phyloP scores from a whole-genome alignment of 2,329 filamentous ascomycete species.

The Blastomyces parvus region DNA sequence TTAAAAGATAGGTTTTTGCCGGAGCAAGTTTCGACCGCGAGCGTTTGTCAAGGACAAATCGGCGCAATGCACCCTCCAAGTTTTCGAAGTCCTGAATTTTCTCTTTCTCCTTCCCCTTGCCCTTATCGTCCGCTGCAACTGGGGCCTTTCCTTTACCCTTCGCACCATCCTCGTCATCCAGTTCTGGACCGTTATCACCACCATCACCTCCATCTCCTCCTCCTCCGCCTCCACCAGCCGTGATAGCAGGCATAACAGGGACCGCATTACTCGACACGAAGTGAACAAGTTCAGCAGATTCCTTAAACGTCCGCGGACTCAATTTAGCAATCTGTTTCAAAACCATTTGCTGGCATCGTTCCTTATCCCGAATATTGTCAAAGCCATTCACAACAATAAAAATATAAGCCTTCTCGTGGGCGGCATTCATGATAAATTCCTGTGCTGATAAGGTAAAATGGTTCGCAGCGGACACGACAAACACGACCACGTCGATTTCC shows the following conservation, averaged over 20 bases:
- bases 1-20: constrained; percentile 88
- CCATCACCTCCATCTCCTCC: constrained; percentile 48
- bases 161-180: constrained; percentile 34
- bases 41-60: constrained; percentile 92
- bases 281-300: constrained; percentile 84
- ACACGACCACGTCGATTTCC: constrained; percentile 97
- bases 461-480: constrained; percentile 94
- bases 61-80: constrained; percentile 75
- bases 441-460: constrained; percentile 97
- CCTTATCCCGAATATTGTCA: constrained; percentile 85
- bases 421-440: constrained; percentile 93
- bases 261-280: constrained; percentile 97
- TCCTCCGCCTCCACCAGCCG: constrained; percentile 40
- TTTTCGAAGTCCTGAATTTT: constrained; percentile 81
- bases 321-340: constrained; percentile 77
- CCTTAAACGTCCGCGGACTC: constrained; percentile 89
- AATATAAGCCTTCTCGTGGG: constrained; percentile 94
- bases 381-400: constrained; percentile 99
- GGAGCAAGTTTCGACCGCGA: constrained; percentile 91
- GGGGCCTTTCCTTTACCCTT: constrained; percentile 24
- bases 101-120: constrained; percentile 74
- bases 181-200: constrained; percentile 47
- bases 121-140: constrained; percentile 45
- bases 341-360: constrained; percentile 84
- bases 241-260: constrained; percentile 55